phyloP scores from a whole-genome alignment of 2,329 filamentous ascomycete genomes.

The Cladosporium sp. region DNA sequence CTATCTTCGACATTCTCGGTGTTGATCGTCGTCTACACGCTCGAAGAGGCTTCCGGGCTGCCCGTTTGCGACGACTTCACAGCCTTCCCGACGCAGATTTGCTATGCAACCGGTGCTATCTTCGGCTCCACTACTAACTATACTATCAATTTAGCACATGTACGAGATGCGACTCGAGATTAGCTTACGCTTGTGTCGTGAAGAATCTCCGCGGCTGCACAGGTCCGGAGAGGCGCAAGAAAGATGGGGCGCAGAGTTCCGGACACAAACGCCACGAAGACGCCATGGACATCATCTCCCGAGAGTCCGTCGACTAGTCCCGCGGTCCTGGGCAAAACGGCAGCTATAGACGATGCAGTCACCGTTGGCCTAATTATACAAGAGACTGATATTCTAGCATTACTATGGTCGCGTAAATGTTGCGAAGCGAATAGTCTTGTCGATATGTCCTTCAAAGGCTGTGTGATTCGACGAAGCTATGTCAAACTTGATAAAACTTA shows the following conservation, averaged over 20 bases:
- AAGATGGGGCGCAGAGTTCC: background rate
- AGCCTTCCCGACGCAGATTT: background rate
- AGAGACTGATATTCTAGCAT: too few species aligned
- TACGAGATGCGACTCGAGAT: background rate
- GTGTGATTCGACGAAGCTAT: too few species aligned
- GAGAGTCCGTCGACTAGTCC: background rate
- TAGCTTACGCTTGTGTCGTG: background rate
- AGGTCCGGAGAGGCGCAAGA: background rate
- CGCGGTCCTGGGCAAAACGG: too few species aligned
- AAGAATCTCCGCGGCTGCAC: background rate
- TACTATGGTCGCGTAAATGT: too few species aligned
- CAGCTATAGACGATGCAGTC: too few species aligned
- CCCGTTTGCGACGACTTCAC: too few species aligned
- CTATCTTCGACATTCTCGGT: constrained; percentile 7
- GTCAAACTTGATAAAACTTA: too few species aligned
- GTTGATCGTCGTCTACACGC: background rate
- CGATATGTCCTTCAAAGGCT: too few species aligned
- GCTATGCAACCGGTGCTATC: background rate
- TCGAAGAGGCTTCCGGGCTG: background rate
- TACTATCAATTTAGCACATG: background rate
- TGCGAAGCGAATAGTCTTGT: too few species aligned
- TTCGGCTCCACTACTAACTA: constrained; percentile 1
- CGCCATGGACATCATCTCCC: background rate
- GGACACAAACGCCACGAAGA: background rate
- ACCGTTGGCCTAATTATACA: too few species aligned